A percentile compares a stretch with the other conserved stretches of the same genome.
Conservation (phyloP, 2,329 filamentous ascomycete genomes). For the Alternaria ventricosa region DNA sequence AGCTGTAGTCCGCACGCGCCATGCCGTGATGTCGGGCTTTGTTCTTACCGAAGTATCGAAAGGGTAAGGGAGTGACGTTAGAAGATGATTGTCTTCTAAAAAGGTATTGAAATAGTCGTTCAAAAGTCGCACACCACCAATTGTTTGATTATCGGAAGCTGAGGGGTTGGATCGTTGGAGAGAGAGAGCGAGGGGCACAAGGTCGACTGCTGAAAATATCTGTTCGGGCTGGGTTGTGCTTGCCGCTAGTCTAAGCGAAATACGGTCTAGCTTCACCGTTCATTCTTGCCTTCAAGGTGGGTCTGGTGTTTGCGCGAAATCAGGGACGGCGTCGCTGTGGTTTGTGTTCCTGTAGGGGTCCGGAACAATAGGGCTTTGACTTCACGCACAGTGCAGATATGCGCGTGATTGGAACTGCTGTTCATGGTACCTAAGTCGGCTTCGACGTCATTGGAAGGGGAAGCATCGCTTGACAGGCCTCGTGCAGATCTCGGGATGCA, state of each 20-base stretch:
- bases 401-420: constrained; percentile 9
- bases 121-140: constrained; percentile 18
- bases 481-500: constrained; percentile 19
- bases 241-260: constrained; percentile 21
- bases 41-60: constrained; percentile 34
- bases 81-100: constrained; percentile 17
- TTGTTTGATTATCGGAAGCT: constrained; percentile 17
- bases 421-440: background rate
- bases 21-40: constrained; percentile 4
- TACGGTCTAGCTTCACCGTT: constrained; percentile 15
- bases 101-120: constrained; percentile 13
- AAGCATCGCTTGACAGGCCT: constrained; percentile 14
- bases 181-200: constrained; percentile 19
- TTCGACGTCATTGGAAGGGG: constrained; percentile 14
- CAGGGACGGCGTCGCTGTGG: background rate
- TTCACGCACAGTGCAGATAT: background rate
- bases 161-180: constrained; percentile 16
- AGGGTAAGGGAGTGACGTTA: constrained; percentile 26
- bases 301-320: constrained; percentile 9
- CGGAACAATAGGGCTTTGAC: background rate
- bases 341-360: background rate
- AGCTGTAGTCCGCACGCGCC: constrained; percentile 19
- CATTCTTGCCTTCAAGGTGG: constrained; percentile 6
- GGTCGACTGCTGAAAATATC: constrained; percentile 17
- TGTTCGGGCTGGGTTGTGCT: constrained; percentile 14